Evolutionary conservation across 305 asterid genomes (phyloP).

Genomic region (Rubia balearica): DNA sequence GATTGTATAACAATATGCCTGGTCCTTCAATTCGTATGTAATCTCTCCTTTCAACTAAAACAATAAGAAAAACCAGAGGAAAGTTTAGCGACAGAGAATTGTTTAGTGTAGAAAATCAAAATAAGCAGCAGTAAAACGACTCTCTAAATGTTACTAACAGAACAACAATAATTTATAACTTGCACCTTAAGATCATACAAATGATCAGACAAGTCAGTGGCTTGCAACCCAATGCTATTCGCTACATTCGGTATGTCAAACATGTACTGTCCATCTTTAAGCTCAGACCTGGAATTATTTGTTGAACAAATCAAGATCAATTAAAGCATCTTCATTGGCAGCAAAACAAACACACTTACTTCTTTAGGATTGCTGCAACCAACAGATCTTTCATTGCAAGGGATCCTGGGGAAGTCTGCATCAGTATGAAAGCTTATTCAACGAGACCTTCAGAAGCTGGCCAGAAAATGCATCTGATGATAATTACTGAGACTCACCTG

Average conservation of each 20-base stretch:
- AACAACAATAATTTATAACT: neutral
- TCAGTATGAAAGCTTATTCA: conserved; percentile 13
- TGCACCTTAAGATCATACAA: conserved; percentile 70
- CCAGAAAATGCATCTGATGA: conserved; percentile 9
- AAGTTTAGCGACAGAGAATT: no score
- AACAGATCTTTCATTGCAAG: conserved; percentile 64
- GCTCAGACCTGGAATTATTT: conserved; percentile 55
- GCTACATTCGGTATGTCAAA: conserved; percentile 77
- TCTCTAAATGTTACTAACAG: no score
- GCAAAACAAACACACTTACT: conserved; percentile 39
- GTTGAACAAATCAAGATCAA: conserved; percentile 20
- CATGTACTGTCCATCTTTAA: conserved; percentile 87
- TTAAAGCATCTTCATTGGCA: conserved; percentile 9
- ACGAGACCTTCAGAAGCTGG: neutral
- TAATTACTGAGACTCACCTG: conserved; percentile 38
- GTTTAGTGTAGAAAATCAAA: no score
- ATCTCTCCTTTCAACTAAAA: conserved; percentile 79
- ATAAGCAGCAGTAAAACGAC: no score
- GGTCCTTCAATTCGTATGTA: conserved; percentile 88
- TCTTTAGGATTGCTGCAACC: conserved; percentile 69
- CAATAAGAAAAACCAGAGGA: conserved; percentile 3
- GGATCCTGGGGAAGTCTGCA: conserved; percentile 75
- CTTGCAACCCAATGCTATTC: conserved; percentile 48
- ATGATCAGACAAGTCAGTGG: conserved; percentile 56
- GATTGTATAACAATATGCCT: conserved; percentile 65